Evolutionary conservation across 495 filamentous ascomycete genomes (phyloP).

Genomic region (Penicillium coprophilum): DNA sequence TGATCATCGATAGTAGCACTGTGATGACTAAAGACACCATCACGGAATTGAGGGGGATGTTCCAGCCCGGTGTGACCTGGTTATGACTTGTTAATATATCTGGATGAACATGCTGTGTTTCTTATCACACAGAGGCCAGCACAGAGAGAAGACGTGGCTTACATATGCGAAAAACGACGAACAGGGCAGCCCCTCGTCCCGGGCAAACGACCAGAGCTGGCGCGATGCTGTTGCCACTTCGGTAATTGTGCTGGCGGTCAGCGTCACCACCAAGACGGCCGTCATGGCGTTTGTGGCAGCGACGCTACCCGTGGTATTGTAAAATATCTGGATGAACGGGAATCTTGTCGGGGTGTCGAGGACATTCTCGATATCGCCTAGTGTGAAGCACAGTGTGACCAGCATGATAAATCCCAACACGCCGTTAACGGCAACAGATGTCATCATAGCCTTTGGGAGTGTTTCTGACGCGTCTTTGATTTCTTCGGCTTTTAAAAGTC

Average conservation of each 20-base stretch:
- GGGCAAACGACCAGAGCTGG: constrained; percentile 58
- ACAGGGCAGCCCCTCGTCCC: constrained; percentile 57
- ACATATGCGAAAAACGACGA: constrained; percentile 51
- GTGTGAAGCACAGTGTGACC: constrained; percentile 52
- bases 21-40: constrained; percentile 45
- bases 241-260: constrained; percentile 51
- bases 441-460: constrained; percentile 56
- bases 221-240: constrained; percentile 57
- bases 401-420: constrained; percentile 53
- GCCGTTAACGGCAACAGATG: constrained; percentile 49
- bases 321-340: constrained; percentile 57
- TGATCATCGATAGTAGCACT: constrained; percentile 52
- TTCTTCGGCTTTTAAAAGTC: constrained; percentile 48
- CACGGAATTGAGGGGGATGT: constrained; percentile 54
- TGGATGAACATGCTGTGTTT: not conserved
- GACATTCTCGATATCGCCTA: constrained; percentile 50
- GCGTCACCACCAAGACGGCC: constrained; percentile 48
- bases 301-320: constrained; percentile 45
- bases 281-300: constrained; percentile 52
- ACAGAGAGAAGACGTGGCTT: constrained; percentile 14
- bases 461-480: constrained; percentile 55
- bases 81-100: not conserved
- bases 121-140: not conserved
- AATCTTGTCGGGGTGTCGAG: constrained; percentile 41
- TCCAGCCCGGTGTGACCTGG: constrained; percentile 49